Evolutionary conservation across 163 green algal species (phyloP), one percentile per base, ranked within the genome.

Genomic region (Chlorella variabilis): DNA sequence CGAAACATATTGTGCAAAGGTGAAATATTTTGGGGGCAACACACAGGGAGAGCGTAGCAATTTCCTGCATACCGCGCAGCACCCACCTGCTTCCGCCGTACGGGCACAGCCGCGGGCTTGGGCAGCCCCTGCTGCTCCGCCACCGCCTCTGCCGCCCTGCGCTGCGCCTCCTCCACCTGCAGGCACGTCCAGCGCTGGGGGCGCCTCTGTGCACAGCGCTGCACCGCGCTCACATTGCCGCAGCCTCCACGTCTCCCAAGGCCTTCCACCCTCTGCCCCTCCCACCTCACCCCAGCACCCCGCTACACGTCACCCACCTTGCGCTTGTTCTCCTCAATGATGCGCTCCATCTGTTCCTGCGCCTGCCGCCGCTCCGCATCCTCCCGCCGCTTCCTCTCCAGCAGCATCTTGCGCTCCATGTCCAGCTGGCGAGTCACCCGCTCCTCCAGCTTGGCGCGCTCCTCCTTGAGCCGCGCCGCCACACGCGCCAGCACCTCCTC

Each of bases 271-370:
- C n/a, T n/a, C n/a, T n/a, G n/a, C n/a, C n/a, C n/a, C n/a, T n/a
- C n/a, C n/a, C n/a, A n/a, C n/a, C n/a, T n/a, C n/a, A n/a, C n/a
- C n/a, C n/a, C n/a, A n/a, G n/a, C n/a, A n/a, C 31, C 59, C 31
- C 41, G 38, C 33, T 42, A 71, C 34, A 34, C 71, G 29, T 38
- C 21, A 15, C 78, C 25, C 81, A 91, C 90, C 87, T 91, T 91
- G 38, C 87, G 83, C 9, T 83, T 51, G 78, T 93, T 93, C 39
- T 93, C 90, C 36, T 88, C 75, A 33, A 93, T 79, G 48, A 93
- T 92, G 39, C 82, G 84, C 61, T 91, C 85, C 59, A 93, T 84
- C 56, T 93, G 88, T 41, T 88, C 83, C 81, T 92, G 82, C 34
- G 87, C 84, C 49, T 83, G 78, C 48, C 41, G 39, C 27, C 81